These are phyloP conservation scores for Exsudoporus frostii DNA, from an alignment of 768 basidiomycete species.

Conservation along the genomic window DNA sequence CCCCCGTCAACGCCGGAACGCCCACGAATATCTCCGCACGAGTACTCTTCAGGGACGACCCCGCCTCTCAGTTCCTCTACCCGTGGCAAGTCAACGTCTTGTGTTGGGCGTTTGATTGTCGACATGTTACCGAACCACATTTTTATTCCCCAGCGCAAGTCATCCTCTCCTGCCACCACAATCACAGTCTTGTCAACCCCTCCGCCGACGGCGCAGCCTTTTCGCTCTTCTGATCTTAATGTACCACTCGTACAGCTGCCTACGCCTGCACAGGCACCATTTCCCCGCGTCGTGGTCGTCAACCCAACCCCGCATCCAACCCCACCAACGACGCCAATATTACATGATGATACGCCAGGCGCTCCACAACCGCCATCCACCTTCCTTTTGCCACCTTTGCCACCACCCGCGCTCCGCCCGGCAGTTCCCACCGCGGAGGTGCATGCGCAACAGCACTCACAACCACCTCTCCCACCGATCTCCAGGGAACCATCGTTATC, in stretches of 20 bases:
- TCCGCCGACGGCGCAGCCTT: neutral
- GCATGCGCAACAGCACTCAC: slow-evolving; percentile 15
- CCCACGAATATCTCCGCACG: slow-evolving; percentile 24
- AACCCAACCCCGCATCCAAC: slow-evolving; percentile 79
- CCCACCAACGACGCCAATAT: slow-evolving; percentile 65
- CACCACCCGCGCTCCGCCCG: slow-evolving; percentile 23
- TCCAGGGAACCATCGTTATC: slow-evolving; percentile 2
- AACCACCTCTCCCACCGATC: slow-evolving; percentile 12
- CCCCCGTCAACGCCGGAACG: slow-evolving; percentile 30
- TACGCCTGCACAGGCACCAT: slow-evolving; percentile 24
- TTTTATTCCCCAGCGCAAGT: slow-evolving; percentile 21
- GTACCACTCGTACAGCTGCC: slow-evolving; percentile 31
- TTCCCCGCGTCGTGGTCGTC: slow-evolving; percentile 64
- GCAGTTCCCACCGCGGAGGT: neutral
- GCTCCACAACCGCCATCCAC: slow-evolving; percentile 25
- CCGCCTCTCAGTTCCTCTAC: slow-evolving; percentile 5
- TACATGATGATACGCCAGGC: slow-evolving; percentile 25
- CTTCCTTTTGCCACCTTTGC: slow-evolving; percentile 30
- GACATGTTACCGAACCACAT: slow-evolving; percentile 54
- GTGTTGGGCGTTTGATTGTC: slow-evolving; percentile 49
- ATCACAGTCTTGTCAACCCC: slow-evolving; percentile 4
- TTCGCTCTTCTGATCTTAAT: slow-evolving; percentile 13
- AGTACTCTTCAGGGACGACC: slow-evolving; percentile 7
- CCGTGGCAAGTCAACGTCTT: slow-evolving; percentile 23
- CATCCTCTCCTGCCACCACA: neutral